Evolutionary conservation across 495 filamentous ascomycete species (phyloP).

Genomic region (Delitschia confertaspora): DNA sequence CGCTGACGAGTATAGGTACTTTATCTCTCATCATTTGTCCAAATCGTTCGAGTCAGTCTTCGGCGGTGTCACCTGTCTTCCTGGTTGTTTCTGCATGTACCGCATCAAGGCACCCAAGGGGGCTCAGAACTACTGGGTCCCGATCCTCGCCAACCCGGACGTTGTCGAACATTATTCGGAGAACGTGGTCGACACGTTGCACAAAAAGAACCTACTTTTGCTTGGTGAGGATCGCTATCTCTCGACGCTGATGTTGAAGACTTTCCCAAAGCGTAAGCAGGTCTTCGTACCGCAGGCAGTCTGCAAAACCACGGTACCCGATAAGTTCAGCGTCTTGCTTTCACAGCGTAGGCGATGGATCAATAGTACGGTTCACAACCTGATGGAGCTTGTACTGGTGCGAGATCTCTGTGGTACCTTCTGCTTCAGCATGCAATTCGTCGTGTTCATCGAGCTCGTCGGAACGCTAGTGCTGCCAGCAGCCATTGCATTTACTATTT

Average conservation of each 20-base stretch:
- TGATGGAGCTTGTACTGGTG: constrained; percentile 95
- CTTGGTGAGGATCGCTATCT: constrained; percentile 97
- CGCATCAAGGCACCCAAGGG: constrained; percentile 98
- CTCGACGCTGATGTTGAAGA: constrained; percentile 94
- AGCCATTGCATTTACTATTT: constrained; percentile 93
- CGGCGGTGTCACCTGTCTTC: constrained; percentile 97
- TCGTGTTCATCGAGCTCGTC: constrained; percentile 91
- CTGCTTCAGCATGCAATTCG: constrained; percentile 99
- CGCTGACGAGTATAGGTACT: constrained; percentile 53
- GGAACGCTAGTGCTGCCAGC: constrained; percentile 92
- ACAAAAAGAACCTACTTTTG: constrained; percentile 95
- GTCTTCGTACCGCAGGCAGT: constrained; percentile 97
- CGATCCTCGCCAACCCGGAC: constrained; percentile 95
- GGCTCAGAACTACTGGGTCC: constrained; percentile 98
- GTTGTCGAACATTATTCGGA: constrained; percentile 99
- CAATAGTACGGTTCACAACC: constrained; percentile 97
- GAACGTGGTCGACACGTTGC: constrained; percentile 96
- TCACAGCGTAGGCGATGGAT: constrained; percentile 97
- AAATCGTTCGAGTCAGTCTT: constrained; percentile 99
- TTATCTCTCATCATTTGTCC: constrained; percentile 92
- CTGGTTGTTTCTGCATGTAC: constrained; percentile 99
- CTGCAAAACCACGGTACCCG: constrained; percentile 95
- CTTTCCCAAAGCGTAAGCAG: constrained; percentile 98
- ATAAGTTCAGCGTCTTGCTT: constrained; percentile 82
- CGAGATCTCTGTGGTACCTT: constrained; percentile 97